Conservation (phyloP, 805 yeast genomes). For the Maudiozyma bulderi region DNA sequence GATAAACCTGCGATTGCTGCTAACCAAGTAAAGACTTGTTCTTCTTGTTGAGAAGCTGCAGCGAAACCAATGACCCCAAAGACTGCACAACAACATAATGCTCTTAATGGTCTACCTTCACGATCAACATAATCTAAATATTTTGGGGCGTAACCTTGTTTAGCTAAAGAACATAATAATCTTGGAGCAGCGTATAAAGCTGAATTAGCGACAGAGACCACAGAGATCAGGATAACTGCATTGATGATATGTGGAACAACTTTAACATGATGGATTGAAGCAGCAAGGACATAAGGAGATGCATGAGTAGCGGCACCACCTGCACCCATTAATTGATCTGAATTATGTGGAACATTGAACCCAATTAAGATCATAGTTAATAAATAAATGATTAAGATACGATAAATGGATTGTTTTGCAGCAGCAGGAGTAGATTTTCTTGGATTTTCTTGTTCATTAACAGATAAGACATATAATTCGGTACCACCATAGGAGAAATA, state of each 20-base stretch:
- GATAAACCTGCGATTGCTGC: slow-evolving; percentile 51
- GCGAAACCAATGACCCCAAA: slow-evolving; percentile 54
- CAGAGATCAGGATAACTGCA: slow-evolving; percentile 63
- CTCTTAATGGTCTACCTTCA: slow-evolving; percentile 50
- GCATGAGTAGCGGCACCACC: slow-evolving; percentile 45
- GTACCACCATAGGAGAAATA: slow-evolving; percentile 60
- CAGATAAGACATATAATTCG: slow-evolving; percentile 56
- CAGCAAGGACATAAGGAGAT: slow-evolving; percentile 72
- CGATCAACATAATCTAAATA: slow-evolving; percentile 44
- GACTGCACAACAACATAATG: slow-evolving; percentile 40
- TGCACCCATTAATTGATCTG: slow-evolving; percentile 40
- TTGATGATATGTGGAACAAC: slow-evolving; percentile 67
- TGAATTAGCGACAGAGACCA: slow-evolving; percentile 68
- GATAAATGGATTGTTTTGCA: slow-evolving; percentile 56
- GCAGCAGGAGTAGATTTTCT: slow-evolving; percentile 55
- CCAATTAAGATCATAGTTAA: slow-evolving; percentile 46
- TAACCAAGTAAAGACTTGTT: slow-evolving; percentile 50
- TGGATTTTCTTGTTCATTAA: slow-evolving; percentile 54
- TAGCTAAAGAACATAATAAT: slow-evolving; percentile 57
- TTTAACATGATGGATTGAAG: slow-evolving; percentile 47
- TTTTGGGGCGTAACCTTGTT: slow-evolving; percentile 63
- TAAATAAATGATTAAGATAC: slow-evolving; percentile 50
- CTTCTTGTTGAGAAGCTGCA: slow-evolving; percentile 45
- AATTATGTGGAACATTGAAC: slow-evolving; percentile 49
- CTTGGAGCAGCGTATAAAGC: slow-evolving; percentile 66